Evolutionary conservation across 352 stramenopile genomes (phyloP).

Genomic region (Hyphochytrium catenoides): DNA sequence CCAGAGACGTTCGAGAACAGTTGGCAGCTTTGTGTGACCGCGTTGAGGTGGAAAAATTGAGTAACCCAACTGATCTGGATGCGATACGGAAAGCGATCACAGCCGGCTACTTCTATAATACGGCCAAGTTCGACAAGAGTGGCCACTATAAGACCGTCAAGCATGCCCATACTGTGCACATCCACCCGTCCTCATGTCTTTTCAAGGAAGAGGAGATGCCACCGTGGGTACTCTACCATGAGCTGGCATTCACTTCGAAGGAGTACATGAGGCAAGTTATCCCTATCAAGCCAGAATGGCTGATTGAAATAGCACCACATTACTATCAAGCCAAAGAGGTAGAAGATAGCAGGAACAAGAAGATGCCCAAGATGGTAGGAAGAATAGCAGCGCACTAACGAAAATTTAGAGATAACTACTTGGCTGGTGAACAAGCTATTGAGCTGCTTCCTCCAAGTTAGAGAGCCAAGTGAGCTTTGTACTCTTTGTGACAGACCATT

Average conservation of each 20-base stretch:
- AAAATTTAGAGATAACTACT: background rate
- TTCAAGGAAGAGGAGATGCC: conserved; percentile 62
- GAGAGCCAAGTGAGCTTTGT: no score
- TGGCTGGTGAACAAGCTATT: no score
- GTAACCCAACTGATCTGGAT: conserved; percentile 67
- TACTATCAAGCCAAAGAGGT: conserved; percentile 97
- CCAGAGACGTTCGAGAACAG: conserved; percentile 95
- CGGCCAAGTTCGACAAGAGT: conserved; percentile 77
- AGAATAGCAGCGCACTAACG: background rate
- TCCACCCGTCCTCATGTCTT: conserved; percentile 95
- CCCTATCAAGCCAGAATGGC: conserved; percentile 90
- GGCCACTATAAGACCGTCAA: conserved; percentile 99
- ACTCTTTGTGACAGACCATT: no score
- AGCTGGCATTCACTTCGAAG: conserved; percentile 96
- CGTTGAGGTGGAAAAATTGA: conserved; percentile 80
- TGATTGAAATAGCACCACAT: conserved; percentile 95
- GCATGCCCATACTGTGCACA: conserved; percentile 85
- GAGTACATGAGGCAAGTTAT: conserved; percentile 96
- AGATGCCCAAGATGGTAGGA: conserved; percentile 74
- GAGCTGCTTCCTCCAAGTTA: no score
- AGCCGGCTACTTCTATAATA: conserved; percentile 99
- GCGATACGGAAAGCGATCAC: conserved; percentile 87
- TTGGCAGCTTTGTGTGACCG: conserved; percentile 94
- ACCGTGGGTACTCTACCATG: conserved; percentile 94
- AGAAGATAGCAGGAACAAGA: conserved; percentile 80